Base-by-base conservation (phyloP, 805 yeast species). In the Kurtzmaniella fragi region DNA sequence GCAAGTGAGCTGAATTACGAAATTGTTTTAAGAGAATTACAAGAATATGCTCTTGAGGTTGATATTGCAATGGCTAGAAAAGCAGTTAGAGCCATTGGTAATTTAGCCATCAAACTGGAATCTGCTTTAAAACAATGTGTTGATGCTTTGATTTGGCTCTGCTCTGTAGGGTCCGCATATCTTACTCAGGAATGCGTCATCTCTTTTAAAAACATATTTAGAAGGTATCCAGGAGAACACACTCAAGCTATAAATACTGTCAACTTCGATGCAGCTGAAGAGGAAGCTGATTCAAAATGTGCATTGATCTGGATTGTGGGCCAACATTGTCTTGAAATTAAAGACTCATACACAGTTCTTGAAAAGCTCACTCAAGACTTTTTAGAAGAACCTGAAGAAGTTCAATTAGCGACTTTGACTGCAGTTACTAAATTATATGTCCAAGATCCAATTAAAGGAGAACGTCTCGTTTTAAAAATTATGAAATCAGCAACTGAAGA, bases 21-120 rank as follows among this genome's bases (percentile, higher is more conserved):
- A 4, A 61, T 70, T 29, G 87, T 91, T 1, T 63, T 90, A 34
- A 63, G 77, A 13, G 98, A 90, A 55, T 60, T 90, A 38, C 83
- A 80, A 45, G 95, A 84, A 50, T 90, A 90, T 58, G 95, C 95
- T 4, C 77, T 88, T 0, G 96, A 87, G 51, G 80, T 86, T 11
- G 96, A 90, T 58, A 75, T 81, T 17, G 83, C 84, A 42, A 87
- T 89, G 82, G 86, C 90, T 1, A 69, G 95, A 40, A 85, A 88
- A 52, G 89, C 97, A 0, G 79, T 91, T 3, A 65, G 95, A 42
- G 95, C 96, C 0, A 79, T 91, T 44, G 97, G 97, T 2, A 86
- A 89, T 52, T 64, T 91, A 15, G 95, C 96, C 0, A 79, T 89
- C 20, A 87, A 86, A 52, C 61, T 88, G 12, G 79, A 78, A 17